These are phyloP conservation scores for Mycosphaerella arachidis DNA, from an alignment of 2,329 filamentous ascomycete species.

Conservation along the genomic window DNA sequence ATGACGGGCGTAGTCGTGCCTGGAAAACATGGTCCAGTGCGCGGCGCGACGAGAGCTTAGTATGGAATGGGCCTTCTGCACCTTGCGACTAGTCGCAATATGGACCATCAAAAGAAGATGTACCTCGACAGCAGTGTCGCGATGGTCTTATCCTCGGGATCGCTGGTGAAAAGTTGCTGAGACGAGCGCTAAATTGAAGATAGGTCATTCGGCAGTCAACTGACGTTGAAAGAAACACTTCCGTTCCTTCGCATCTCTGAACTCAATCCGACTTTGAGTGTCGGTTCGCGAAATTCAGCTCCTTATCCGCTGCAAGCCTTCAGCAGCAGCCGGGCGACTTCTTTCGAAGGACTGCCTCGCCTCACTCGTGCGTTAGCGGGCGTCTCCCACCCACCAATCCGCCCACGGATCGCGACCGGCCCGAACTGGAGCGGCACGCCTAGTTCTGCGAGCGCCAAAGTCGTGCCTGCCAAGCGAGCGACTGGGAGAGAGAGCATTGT, in stretches of 20 bases:
- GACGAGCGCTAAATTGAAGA: constrained; percentile 9
- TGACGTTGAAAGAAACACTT: constrained; percentile 22
- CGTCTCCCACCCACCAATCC: constrained; percentile 10
- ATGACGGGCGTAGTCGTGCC: neutral
- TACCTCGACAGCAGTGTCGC: neutral
- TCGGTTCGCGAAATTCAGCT: constrained; percentile 16
- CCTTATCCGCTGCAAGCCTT: constrained; percentile 11
- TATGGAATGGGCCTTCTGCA: constrained; percentile 1
- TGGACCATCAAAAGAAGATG: neutral
- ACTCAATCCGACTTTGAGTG: constrained; percentile 23
- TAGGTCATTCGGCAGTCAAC: constrained; percentile 2
- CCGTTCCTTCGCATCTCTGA: constrained; percentile 13
- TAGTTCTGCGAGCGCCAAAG: constrained; percentile 4
- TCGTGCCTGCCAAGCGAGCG: constrained; percentile 5
- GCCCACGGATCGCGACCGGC: constrained; percentile 18
- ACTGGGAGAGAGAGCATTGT: constrained; percentile 1
- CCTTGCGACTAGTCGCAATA: constrained; percentile 5
- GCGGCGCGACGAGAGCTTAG: neutral
- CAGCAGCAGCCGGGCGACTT: neutral
- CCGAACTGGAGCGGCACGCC: constrained; percentile 12
- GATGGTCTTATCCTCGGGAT: neutral
- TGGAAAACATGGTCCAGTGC: neutral
- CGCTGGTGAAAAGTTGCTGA: neutral
- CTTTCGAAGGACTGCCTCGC: constrained; percentile 5
- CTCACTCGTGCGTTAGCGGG: constrained; percentile 22